Conservation (phyloP, 1,284 basidiomycete genomes). For the Fomitiporia mediterranea region DNA sequence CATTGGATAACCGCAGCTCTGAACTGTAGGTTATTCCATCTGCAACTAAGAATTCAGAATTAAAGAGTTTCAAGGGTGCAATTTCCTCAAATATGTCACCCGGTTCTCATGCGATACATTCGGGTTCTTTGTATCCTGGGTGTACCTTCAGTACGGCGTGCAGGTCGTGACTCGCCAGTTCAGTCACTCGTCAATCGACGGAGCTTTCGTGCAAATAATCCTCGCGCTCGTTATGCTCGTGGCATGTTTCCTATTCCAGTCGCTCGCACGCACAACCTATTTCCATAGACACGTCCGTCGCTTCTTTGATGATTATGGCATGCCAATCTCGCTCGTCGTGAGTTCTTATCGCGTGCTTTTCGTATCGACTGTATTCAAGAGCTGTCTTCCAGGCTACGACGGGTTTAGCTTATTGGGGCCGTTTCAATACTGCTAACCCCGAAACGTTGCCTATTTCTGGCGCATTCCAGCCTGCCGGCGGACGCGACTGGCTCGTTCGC, state of each 20-base stretch:
- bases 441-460: slow-evolving; percentile 64
- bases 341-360: not conserved
- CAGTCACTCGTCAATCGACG: slow-evolving; percentile 42
- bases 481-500: slow-evolving; percentile 78
- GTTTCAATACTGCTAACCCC: slow-evolving; percentile 60
- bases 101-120: slow-evolving; percentile 93
- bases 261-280: slow-evolving; percentile 55
- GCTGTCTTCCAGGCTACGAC: slow-evolving; percentile 39
- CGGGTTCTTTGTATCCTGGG: slow-evolving; percentile 86
- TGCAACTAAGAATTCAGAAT: slow-evolving; percentile 8
- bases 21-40: slow-evolving; percentile 54
- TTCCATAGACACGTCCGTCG: slow-evolving; percentile 71
- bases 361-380: not conserved
- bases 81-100: slow-evolving; percentile 83
- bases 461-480: slow-evolving; percentile 72
- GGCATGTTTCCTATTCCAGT: slow-evolving; percentile 68
- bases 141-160: slow-evolving; percentile 87
- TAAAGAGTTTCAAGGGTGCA: slow-evolving; percentile 54
- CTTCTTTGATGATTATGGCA: slow-evolving; percentile 83
- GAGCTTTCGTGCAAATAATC: slow-evolving; percentile 69
- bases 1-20: slow-evolving; percentile 86
- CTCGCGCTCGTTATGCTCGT: slow-evolving; percentile 76
- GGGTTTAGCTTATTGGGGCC: slow-evolving; percentile 81
- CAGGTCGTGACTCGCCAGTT: slow-evolving; percentile 80
- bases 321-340: slow-evolving; percentile 78